Evolutionary conservation across 805 yeast genomes (phyloP), one percentile per base, ranked within the genome.

Genomic region (Soucietia sequanensis): DNA sequence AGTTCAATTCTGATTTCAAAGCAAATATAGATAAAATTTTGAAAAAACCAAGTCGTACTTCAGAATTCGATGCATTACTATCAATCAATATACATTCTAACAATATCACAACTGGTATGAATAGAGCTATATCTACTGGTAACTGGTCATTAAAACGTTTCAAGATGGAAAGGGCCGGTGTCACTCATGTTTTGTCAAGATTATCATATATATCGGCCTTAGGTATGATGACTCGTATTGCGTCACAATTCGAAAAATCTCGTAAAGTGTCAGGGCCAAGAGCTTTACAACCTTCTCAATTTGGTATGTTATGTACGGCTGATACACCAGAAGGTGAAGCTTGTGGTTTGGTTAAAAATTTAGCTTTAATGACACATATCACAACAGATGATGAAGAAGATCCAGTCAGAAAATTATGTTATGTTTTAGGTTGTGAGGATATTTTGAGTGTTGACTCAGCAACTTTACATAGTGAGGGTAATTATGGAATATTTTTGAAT

Each of bases 281-380:
- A 75, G 97, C 99, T 11, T 73, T 93, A 46, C 99, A 93, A 62
- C 99, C 99, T 8, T 93, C 99, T 2, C 99, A 93, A 67, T 93
- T 93, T 61, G 99, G 99, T 58, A 93, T 93, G 98, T 72, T 93
- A 41, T 93, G 99, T 72, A 88, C 98, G 5, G 86, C 98, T 0
- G 99, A 93, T 75, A 93, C 99, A 0, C 99, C 99, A 1, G 99
- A 93, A 75, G 99, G 99, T 74, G 99, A 93, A 65, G 99, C 99
- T 0, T 93, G 99, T 79, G 99, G 99, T 55, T 75, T 93, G 61
- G 99, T 93, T 23, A 93, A 93, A 65, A 93, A 93, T 57, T 70
- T 93, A 59, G 99, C 99, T 1, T 72, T 93, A 30, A 93, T 93
- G 99, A 93, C 99, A 8, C 99, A 93, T 62, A 93, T 93, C 53